Percentiles rank a stretch among this genome's conserved stretches.
phyloP scores from a whole-genome alignment of 306 rosid species.

The Abrus pulchellus region DNA sequence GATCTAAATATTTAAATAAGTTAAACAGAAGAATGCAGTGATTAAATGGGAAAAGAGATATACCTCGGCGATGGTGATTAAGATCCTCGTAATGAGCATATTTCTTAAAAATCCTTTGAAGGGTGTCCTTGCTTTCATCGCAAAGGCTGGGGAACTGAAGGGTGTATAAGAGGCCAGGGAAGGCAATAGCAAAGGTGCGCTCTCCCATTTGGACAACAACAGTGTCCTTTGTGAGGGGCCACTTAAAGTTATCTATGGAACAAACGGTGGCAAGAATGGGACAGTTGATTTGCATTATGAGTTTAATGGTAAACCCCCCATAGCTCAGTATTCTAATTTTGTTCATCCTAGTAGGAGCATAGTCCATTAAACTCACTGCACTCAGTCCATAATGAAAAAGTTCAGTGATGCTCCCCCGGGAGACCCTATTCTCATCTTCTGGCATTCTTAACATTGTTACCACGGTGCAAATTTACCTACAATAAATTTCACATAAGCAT shows the following conservation, averaged over 20 bases:
- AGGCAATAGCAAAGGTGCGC: slow-evolving; percentile 26
- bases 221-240: slow-evolving; percentile 48
- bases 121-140: neutral
- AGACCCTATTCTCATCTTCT: neutral
- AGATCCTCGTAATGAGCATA: slow-evolving; percentile 36
- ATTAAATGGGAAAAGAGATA: no score
- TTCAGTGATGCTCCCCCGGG: slow-evolving; percentile 2
- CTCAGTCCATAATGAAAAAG: neutral
- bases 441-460: neutral
- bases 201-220: slow-evolving; percentile 1
- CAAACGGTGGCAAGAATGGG: slow-evolving; percentile 32
- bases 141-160: slow-evolving; percentile 20
- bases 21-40: no score
- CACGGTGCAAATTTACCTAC: no score
- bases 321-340: neutral
- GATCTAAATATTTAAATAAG: no score
- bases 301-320: slow-evolving; percentile 1
- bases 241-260: slow-evolving; percentile 7
- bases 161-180: slow-evolving; percentile 50
- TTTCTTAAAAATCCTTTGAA: slow-evolving; percentile 1
- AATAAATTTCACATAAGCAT: no score
- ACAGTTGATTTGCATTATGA: neutral
- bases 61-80: no score
- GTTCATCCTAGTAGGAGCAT: no score
- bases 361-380: neutral